Base-by-base conservation (phyloP, 2,329 filamentous ascomycete genomes). In the Penicillium sp. region DNA sequence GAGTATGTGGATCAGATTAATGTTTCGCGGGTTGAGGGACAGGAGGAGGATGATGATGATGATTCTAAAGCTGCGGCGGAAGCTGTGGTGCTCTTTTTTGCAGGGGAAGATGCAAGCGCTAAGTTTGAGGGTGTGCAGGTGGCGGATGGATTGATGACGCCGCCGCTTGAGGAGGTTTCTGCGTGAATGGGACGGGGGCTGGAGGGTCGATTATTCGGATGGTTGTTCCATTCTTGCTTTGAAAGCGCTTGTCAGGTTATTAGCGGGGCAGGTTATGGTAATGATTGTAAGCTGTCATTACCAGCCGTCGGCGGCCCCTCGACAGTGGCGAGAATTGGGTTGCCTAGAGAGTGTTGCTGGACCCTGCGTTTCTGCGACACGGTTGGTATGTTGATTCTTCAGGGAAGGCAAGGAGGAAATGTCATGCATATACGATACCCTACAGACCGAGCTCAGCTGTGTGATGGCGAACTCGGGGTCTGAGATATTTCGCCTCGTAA, bases 1-100 rank as follows among this genome's bases (percentile, higher is more conserved):
- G 42, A 49, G 28, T 73, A 65, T 59, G 22, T 73, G 44, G 54
- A 51, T 33, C 59, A 62, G 50, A 70, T 76, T 58, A 61, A 71
- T 55, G 55, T 59, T 4, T 60, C 66, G 1, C 51, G 55, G n/a
- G 62, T 65, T 5, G 54, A 54, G 4, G 70, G 64, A 0, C 33
- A 56, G 10, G 65, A 70, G 10, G 65, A 70, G 1, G 73, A 71
- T 44, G 65, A 70, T 7, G 74, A 76, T 66, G 75, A 76, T 66
- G 75, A 77, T 60, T 69, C 75, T 2, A 68, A 68, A 54, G 38
- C 70, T 40, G 75, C 75, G 4, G 75, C 75, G 2, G 75, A 76
- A 51, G 67, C 70, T 10, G 72, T 76, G 12, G 40, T 77, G 56
- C 37, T 69, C 44, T 77, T 78, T 63, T 72, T 76, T 60, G 68